phyloP scores from a whole-genome alignment of 2,329 filamentous ascomycete species.

The Penicillium oxalicum region DNA sequence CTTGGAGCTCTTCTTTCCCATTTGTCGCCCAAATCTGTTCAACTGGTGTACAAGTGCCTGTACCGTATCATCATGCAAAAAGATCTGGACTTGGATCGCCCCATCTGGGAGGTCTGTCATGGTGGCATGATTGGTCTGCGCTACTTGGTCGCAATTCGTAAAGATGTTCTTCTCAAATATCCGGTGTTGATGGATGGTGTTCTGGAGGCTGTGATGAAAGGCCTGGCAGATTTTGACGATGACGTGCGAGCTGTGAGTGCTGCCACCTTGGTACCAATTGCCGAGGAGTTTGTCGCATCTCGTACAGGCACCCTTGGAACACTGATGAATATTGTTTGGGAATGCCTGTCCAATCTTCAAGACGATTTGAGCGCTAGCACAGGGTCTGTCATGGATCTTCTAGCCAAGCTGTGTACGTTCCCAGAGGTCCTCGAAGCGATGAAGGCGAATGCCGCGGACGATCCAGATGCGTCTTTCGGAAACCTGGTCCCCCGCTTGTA shows the following conservation, averaged over 20 bases:
- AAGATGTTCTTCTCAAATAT: conserved; percentile 81
- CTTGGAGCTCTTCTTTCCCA: conserved; percentile 84
- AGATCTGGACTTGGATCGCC: conserved; percentile 65
- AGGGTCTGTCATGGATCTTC: conserved; percentile 94
- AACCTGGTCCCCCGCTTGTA: conserved; percentile 89
- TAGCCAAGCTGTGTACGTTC: conserved; percentile 93
- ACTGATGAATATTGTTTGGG: conserved; percentile 93
- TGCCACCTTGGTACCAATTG: conserved; percentile 93
- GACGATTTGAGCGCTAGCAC: conserved; percentile 97
- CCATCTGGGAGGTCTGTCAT: conserved; percentile 91
- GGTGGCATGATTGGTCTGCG: conserved; percentile 95
- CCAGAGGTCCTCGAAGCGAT: conserved; percentile 87
- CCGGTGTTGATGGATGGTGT: conserved; percentile 86
- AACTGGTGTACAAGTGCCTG: conserved; percentile 76
- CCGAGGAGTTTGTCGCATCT: conserved; percentile 85
- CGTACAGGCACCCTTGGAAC: conserved; percentile 70
- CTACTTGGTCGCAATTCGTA: conserved; percentile 91
- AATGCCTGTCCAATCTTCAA: conserved; percentile 91
- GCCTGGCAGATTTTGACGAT: conserved; percentile 82
- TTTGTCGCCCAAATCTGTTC: conserved; percentile 70
- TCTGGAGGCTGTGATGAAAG: conserved; percentile 88
- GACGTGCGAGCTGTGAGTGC: conserved; percentile 96
- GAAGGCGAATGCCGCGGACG: conserved; percentile 77
- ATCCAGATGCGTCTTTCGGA: conserved; percentile 84
- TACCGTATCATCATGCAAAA: conserved; percentile 89